Percentiles rank a stretch among this genome's conserved stretches.
Conservation (phyloP, 257 asterid genomes). For the Mitragyna speciosa region DNA sequence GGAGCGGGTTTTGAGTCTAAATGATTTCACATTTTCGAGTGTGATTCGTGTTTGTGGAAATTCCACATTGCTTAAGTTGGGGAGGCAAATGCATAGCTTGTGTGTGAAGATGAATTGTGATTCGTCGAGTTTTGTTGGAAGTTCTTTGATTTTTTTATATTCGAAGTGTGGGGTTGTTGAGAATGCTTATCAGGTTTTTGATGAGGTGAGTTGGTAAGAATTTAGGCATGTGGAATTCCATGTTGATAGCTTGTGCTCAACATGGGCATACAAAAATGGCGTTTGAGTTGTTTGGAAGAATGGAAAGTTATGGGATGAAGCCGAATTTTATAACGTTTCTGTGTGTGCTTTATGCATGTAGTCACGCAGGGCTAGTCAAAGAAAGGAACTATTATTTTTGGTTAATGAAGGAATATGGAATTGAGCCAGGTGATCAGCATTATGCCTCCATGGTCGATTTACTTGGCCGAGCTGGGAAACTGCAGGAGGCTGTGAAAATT, state of each 20-base stretch:
- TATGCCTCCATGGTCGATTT: slow-evolving; percentile 87
- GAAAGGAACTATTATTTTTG: slow-evolving; percentile 64
- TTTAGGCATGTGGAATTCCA: slow-evolving; percentile 77
- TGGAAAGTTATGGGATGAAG: slow-evolving; percentile 45
- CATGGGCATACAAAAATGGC: slow-evolving; percentile 58
- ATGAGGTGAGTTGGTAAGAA: slow-evolving; percentile 53
- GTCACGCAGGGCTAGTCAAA: slow-evolving; percentile 69
- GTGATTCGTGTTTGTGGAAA: slow-evolving; percentile 84
- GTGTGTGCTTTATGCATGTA: slow-evolving; percentile 68
- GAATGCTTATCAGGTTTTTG: slow-evolving; percentile 61
- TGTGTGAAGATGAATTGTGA: slow-evolving; percentile 62
- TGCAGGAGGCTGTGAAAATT: slow-evolving; percentile 63
- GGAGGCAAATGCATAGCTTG: slow-evolving; percentile 73
- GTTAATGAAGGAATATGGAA: slow-evolving; percentile 57
- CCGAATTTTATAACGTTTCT: slow-evolving; percentile 78
- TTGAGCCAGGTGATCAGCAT: slow-evolving; percentile 76
- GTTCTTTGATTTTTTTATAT: slow-evolving; percentile 71
- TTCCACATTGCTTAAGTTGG: slow-evolving; percentile 66
- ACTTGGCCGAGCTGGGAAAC: slow-evolving; percentile 79
- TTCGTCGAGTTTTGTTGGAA: slow-evolving; percentile 61
- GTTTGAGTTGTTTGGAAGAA: slow-evolving; percentile 55
- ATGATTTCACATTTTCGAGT: slow-evolving; percentile 79
- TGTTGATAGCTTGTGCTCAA: slow-evolving; percentile 79
- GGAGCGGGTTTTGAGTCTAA: slow-evolving; percentile 50
- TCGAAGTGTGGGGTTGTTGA: slow-evolving; percentile 78